Evolutionary conservation across 306 rosid genomes (phyloP).

Genomic region (Pterocarpus macrocarpus): DNA sequence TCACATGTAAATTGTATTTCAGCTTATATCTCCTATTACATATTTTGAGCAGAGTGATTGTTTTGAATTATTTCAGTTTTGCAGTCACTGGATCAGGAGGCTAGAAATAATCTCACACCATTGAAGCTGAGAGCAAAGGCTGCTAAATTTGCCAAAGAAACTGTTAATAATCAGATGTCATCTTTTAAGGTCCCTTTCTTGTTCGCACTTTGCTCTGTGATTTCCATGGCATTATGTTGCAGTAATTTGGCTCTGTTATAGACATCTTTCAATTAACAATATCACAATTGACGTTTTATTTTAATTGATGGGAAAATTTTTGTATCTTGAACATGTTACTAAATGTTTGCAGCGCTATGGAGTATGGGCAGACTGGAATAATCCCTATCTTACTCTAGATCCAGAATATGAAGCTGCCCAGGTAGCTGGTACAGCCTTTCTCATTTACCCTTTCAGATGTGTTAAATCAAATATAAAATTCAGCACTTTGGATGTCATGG

Average conservation of each 20-base stretch:
- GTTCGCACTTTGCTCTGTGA: slow-evolving; percentile 37
- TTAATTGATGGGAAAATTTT: not conserved
- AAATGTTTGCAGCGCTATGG: slow-evolving; percentile 90
- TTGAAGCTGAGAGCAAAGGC: slow-evolving; percentile 94
- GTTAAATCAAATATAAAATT: slow-evolving; percentile 33
- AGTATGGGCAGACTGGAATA: slow-evolving; percentile 99
- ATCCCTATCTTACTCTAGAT: slow-evolving; percentile 90
- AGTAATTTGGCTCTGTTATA: not conserved
- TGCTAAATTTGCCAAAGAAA: slow-evolving; percentile 92
- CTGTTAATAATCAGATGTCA: slow-evolving; percentile 89
- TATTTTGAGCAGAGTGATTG: slow-evolving; percentile 37
- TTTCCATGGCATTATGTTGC: slow-evolving; percentile 20
- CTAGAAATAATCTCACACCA: slow-evolving; percentile 86
- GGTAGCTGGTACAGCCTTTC: slow-evolving; percentile 71
- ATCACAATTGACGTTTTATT: slow-evolving; percentile 18
- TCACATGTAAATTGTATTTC: slow-evolving; percentile 11
- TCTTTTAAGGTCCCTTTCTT: slow-evolving; percentile 81
- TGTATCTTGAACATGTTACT: slow-evolving; percentile 51
- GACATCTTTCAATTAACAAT: not conserved
- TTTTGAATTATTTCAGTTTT: slow-evolving; percentile 80
- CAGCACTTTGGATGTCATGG: slow-evolving; percentile 20
- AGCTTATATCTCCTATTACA: slow-evolving; percentile 14
- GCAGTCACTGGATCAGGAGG: slow-evolving; percentile 92
- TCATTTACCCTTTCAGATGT: slow-evolving; percentile 45
- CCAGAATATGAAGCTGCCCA: slow-evolving; percentile 99